Evolutionary conservation across 2,329 filamentous ascomycete genomes (phyloP).

Genomic region (Decorospora gaudefroyi): DNA sequence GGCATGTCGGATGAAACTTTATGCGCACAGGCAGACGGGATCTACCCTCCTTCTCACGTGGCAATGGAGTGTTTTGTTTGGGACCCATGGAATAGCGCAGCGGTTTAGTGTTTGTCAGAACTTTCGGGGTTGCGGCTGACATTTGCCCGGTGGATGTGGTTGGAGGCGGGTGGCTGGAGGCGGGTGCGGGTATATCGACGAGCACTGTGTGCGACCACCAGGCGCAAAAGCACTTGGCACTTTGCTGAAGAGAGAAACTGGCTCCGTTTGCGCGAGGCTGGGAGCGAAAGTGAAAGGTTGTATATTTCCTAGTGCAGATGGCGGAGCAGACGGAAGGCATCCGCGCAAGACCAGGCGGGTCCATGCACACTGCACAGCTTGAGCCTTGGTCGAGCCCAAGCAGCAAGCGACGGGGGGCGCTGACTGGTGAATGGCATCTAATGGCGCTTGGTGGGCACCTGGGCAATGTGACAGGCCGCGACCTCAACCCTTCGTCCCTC

Average conservation of each 20-base stretch:
- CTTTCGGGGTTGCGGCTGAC: no score
- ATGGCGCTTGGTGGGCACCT: constrained; percentile 28
- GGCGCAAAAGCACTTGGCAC: constrained; percentile 8
- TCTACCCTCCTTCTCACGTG: constrained; percentile 4
- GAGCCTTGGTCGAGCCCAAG: constrained; percentile 6
- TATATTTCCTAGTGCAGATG: background rate
- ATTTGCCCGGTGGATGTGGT: no score
- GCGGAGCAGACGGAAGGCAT: constrained; percentile 13
- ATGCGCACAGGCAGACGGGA: background rate
- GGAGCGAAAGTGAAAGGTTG: no score
- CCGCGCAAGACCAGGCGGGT: constrained; percentile 8
- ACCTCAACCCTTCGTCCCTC: constrained; percentile 33
- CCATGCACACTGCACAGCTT: no score
- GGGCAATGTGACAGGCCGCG: constrained; percentile 27
- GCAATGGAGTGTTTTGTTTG: background rate
- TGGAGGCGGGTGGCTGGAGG: background rate
- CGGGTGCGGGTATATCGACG: background rate
- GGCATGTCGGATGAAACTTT: constrained; percentile 5
- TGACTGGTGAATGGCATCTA: constrained; percentile 33
- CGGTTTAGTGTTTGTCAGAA: constrained; percentile 2
- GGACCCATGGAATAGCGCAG: constrained; percentile 10
- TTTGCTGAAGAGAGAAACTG: no score
- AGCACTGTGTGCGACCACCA: no score
- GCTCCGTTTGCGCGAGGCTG: no score
- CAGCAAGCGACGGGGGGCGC: constrained; percentile 13